Evolutionary conservation across 768 basidiomycete species (phyloP).

Genomic region (Tubosaeta sp.): DNA sequence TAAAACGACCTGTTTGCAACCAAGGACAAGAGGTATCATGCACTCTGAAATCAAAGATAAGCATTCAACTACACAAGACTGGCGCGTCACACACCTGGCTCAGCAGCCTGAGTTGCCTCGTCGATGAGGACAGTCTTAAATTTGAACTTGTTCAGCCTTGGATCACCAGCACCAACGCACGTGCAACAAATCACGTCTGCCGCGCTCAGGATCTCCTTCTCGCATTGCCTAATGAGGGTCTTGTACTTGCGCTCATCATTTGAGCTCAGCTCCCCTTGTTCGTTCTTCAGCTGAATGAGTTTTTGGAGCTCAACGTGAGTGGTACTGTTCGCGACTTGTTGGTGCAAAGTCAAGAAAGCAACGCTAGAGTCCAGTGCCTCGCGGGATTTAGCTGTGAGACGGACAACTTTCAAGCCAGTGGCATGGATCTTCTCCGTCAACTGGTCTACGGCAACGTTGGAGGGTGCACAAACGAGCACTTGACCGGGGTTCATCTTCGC

Average conservation of each 20-base stretch:
- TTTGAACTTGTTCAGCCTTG: slow-evolving; percentile 93
- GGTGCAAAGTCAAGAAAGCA: slow-evolving; percentile 89
- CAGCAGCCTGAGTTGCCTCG: slow-evolving; percentile 97
- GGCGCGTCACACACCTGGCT: slow-evolving; percentile 63
- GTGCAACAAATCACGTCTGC: slow-evolving; percentile 99
- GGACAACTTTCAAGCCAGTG: slow-evolving; percentile 98
- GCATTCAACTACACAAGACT: neutral
- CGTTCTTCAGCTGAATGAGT: slow-evolving; percentile 94
- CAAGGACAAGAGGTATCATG: slow-evolving; percentile 98
- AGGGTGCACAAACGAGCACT: slow-evolving; percentile 97
- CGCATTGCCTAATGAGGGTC: slow-evolving; percentile 89
- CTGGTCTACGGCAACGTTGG: slow-evolving; percentile 99
- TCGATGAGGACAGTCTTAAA: slow-evolving; percentile 98
- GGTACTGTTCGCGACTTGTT: slow-evolving; percentile 95
- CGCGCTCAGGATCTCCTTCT: slow-evolving; percentile 92
- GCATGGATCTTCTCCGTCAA: slow-evolving; percentile 98
- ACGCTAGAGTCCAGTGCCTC: slow-evolving; percentile 98
- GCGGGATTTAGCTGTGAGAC: slow-evolving; percentile 95
- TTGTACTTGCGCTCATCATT: slow-evolving; percentile 98
- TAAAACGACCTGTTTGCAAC: slow-evolving; percentile 97
- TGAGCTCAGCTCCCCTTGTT: slow-evolving; percentile 95
- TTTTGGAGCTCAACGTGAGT: slow-evolving; percentile 97
- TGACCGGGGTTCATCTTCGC: slow-evolving; percentile 99
- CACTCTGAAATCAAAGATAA: slow-evolving; percentile 60
- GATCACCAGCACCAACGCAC: slow-evolving; percentile 97